A percentile compares a stretch with the other conserved stretches of the same genome.
Evolutionary conservation across 768 basidiomycete species (phyloP).

Genomic region (Lentinula sp.): DNA sequence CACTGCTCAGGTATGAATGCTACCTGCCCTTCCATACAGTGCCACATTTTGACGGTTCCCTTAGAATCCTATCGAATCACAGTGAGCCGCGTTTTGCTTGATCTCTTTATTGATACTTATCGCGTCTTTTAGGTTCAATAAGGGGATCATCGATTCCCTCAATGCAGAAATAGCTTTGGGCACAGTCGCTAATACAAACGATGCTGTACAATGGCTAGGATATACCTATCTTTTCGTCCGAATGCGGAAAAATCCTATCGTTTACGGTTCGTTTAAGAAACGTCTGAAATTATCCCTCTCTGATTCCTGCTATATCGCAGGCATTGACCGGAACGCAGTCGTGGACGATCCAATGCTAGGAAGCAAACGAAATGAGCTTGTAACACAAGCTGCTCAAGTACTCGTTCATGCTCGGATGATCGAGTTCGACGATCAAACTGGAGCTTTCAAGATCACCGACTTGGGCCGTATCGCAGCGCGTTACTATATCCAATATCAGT

Average conservation of each 20-base stretch:
- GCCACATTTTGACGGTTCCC: not conserved
- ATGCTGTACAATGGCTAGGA: conserved; percentile 91
- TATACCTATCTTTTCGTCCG: conserved; percentile 96
- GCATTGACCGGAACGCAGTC: conserved; percentile 64
- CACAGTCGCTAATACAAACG: conserved; percentile 80
- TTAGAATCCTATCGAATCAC: conserved; percentile 93
- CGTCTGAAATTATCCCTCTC: not conserved
- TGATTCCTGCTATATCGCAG: conserved; percentile 29
- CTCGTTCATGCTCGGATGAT: conserved; percentile 80
- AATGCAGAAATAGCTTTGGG: conserved; percentile 96
- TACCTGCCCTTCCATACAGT: not conserved
- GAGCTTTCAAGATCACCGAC: conserved; percentile 72
- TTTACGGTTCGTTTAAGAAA: conserved; percentile 58
- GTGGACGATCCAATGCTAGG: conserved; percentile 70
- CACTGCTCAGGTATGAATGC: conserved; percentile 64
- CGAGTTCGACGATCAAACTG: conserved; percentile 52
- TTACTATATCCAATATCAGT: conserved; percentile 86
- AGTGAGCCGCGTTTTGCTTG: conserved; percentile 40
- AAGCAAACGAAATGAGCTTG: conserved; percentile 61
- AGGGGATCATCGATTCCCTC: conserved; percentile 83
- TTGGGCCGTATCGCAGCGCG: conserved; percentile 94
- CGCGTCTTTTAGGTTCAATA: conserved; percentile 50
- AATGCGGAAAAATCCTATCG: conserved; percentile 86
- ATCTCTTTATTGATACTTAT: conserved; percentile 3
- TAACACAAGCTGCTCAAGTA: conserved; percentile 56